Base-by-base conservation (phyloP, 306 rosid genomes). In the Oemleria cerasiformis region DNA sequence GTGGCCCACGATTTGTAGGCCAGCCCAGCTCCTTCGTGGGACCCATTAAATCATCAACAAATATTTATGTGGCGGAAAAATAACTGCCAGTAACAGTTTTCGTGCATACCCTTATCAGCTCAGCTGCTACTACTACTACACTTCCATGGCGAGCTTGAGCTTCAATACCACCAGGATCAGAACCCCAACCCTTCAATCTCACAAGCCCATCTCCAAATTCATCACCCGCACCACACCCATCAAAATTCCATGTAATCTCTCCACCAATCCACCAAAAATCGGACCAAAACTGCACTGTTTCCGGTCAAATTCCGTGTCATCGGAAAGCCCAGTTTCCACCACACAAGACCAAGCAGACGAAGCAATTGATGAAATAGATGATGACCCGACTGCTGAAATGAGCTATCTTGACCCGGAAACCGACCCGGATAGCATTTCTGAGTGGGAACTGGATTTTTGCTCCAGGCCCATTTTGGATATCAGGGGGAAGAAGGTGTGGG, bases 401-500 rank as follows among this genome's bases (percentile, higher is more conserved):
- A 78, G 90, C 71, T 94, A 77, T 69, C 82, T 94, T 8, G 98
- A 94, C 67, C 84, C 96, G 0, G 92, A 85, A 75, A 79, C 86
- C 6, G 92, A 89, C 39, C 86, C 91, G 20, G 77, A 73, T 47
- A 76, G 80, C 68, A 71, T 94, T n/a, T 73, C 75, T 11, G 96
- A 88, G 72, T 91, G 99, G 99, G 99, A 94, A 21, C 58, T 94
- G 50, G 99, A 94, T 45, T 94, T 94, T 72, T 94, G 99, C 85
- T 94, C 99, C 4, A 84, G 99, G 30, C 97, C 99, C 55, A 91
- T 94, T 43, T 83, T 91, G 42, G 99, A 94, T 77, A 78, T 78
- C 2, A 83, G 97, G 74, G 99, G 99, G 59, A 94, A 94, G 87
- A 94, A 94, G 88, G 49, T 94, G 15, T 94, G 98, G 99, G 99